Base-by-base conservation (phyloP, 2,329 filamentous ascomycete genomes). In the Trichoderma sp. region DNA sequence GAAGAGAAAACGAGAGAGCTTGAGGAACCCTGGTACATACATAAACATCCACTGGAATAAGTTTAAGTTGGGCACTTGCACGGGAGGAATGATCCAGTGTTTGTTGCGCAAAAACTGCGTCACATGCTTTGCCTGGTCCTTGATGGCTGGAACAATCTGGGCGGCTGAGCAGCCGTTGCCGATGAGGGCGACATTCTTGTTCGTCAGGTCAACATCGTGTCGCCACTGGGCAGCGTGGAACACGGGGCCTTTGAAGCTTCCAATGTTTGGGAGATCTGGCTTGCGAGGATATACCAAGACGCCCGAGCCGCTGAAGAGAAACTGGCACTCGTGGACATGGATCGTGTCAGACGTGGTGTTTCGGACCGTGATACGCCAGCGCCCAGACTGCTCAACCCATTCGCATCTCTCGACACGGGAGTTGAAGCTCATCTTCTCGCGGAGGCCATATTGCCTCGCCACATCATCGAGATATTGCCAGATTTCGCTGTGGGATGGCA, bases 201-300 rank as follows among this genome's bases (percentile, higher is more conserved):
- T 82, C 1, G 74, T 74, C 7, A 86, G 76, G n/a, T 85, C 80
- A 10, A 86, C 77, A 21, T 82, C 79, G 5, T 83, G 75, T 1
- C 85, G 82, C 86, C 86, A 90, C 46, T 81, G 79, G 1, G 87
- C 83, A 0, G 85, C 85, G 73, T 90, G 87, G 54, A 88, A 80
- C 4, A 88, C 75, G 8, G 77, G 74, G 10, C 87, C 87, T 63
- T 81, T 76, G 77, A 87, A 90, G n/a, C 77, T 78, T 2, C 81
- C 72, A 0, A 85, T 70, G 0, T 86, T 87, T 0, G 83, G 80
- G 26, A 89, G 82, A 21, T 82, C 79, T 1, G 80, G 72, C 46
- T 77, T 74, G 2, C 77, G 74, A 0, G 80, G 77, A 39, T 75
- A 60, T 30, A 75, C 74, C 14, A 83, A 75, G 24, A 76, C 69